Conservation (phyloP, 768 basidiomycete species). For the Pleurotus citrinopileatus region DNA sequence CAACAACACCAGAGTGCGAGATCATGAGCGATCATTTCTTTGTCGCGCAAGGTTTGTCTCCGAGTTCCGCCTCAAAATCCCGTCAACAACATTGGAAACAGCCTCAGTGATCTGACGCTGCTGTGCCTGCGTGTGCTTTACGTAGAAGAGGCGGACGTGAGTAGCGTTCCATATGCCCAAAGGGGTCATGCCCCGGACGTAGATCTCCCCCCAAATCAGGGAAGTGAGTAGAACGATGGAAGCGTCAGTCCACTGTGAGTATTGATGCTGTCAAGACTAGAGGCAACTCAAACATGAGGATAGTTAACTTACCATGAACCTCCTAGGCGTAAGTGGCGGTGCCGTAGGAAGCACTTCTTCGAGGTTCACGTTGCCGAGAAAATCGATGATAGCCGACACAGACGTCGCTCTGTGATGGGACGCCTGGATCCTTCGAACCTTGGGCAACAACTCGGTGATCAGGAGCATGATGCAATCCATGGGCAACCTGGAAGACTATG, state of each 20-base stretch:
- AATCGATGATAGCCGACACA: slow-evolving; percentile 67
- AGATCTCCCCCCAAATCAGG: slow-evolving; percentile 94
- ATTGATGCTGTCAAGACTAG: no score
- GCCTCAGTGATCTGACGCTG: slow-evolving; percentile 74
- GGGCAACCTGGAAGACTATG: slow-evolving; percentile 57
- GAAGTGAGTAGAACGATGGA: slow-evolving; percentile 92
- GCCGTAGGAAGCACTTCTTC: slow-evolving; percentile 71
- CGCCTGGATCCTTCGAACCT: slow-evolving; percentile 77
- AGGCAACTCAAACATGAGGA: slow-evolving; percentile 4
- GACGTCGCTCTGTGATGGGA: slow-evolving; percentile 62
- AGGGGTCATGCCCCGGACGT: slow-evolving; percentile 84
- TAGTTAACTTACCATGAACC: slow-evolving; percentile 61
- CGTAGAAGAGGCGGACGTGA: slow-evolving; percentile 84
- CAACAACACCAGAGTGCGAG: no score
- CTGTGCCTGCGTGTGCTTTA: slow-evolving; percentile 77
- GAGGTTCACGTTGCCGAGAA: slow-evolving; percentile 68
- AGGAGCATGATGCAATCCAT: slow-evolving; percentile 84
- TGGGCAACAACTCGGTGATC: slow-evolving; percentile 86
- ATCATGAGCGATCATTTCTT: slow-evolving; percentile 1
- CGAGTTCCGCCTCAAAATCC: slow-evolving; percentile 56
- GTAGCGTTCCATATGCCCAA: slow-evolving; percentile 91
- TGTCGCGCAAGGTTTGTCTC: slow-evolving; percentile 24
- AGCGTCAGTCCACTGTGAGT: slow-evolving; percentile 84
- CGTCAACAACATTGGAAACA: slow-evolving; percentile 79
- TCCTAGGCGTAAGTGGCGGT: slow-evolving; percentile 62